phyloP scores from a whole-genome alignment of 2,329 filamentous ascomycete species.

The Thielaviopsis punctulata region DNA sequence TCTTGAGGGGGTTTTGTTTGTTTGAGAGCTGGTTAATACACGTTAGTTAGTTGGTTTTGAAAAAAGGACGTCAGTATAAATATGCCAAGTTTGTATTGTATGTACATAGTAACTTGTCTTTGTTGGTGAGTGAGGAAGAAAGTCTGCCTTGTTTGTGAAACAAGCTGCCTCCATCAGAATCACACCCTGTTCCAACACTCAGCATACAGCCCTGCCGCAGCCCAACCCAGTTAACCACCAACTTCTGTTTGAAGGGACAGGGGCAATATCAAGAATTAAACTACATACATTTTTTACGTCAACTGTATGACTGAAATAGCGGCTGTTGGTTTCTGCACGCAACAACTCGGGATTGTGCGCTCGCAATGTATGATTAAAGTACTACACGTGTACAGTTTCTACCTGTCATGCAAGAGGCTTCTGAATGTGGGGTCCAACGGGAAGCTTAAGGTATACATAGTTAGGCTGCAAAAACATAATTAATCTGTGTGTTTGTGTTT shows the following conservation, averaged over 20 bases:
- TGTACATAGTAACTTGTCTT: no score
- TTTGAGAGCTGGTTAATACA: no score
- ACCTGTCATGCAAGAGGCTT: background rate
- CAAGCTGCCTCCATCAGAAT: background rate
- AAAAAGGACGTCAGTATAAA: background rate
- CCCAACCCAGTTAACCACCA: background rate
- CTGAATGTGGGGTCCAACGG: no score
- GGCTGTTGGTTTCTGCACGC: background rate
- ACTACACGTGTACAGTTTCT: background rate
- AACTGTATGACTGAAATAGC: no score
- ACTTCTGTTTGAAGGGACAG: background rate
- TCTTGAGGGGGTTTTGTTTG: background rate
- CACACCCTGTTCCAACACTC: background rate
- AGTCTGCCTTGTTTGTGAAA: background rate
- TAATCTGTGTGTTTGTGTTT: background rate
- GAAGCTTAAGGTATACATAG: background rate
- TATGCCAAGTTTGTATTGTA: no score
- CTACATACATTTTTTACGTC: no score
- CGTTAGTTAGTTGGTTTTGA: no score
- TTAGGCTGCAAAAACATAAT: background rate
- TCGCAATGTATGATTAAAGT: no score
- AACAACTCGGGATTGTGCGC: background rate
- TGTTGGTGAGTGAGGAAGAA: no score
- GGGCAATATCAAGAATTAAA: background rate
- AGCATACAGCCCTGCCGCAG: background rate